phyloP scores from a whole-genome alignment of 164 flowering plant genomes.

The Aristolochia contorta region DNA sequence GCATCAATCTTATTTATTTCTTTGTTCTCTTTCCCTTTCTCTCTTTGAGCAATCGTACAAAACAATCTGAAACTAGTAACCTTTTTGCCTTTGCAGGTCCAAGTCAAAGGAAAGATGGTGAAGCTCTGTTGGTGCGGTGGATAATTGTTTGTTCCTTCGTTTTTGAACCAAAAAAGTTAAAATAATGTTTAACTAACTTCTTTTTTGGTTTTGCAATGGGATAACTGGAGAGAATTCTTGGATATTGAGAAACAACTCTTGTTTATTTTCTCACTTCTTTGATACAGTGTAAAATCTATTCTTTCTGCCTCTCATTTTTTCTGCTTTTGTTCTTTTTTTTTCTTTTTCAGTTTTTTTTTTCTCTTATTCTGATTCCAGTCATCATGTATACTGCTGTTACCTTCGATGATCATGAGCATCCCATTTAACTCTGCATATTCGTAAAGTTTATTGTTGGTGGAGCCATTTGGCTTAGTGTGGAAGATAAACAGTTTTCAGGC shows the following conservation, averaged over 20 bases:
- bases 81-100: slow-evolving; percentile 34
- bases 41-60: not conserved
- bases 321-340: too few species aligned
- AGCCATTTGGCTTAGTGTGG: too few species aligned
- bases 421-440: too few species aligned
- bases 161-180: slow-evolving; percentile 2
- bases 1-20: not conserved
- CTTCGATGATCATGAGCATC: too few species aligned
- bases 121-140: slow-evolving; percentile 8
- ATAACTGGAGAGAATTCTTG: slow-evolving; percentile 5
- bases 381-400: too few species aligned
- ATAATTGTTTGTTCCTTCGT: not conserved
- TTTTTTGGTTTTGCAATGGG: slow-evolving; percentile 1
- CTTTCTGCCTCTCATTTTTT: too few species aligned
- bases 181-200: slow-evolving; percentile 3
- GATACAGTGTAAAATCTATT: slow-evolving; percentile 28
- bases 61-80: not conserved
- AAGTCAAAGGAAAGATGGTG: slow-evolving; percentile 64
- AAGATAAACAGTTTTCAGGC: too few species aligned
- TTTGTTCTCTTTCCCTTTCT: not conserved
- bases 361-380: too few species aligned
- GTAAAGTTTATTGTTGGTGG: too few species aligned
- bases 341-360: too few species aligned
- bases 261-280: slow-evolving; percentile 20
- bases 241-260: slow-evolving; percentile 5